Conservation (phyloP, 2,329 filamentous ascomycete genomes). For the Monilinia fructicola region DNA sequence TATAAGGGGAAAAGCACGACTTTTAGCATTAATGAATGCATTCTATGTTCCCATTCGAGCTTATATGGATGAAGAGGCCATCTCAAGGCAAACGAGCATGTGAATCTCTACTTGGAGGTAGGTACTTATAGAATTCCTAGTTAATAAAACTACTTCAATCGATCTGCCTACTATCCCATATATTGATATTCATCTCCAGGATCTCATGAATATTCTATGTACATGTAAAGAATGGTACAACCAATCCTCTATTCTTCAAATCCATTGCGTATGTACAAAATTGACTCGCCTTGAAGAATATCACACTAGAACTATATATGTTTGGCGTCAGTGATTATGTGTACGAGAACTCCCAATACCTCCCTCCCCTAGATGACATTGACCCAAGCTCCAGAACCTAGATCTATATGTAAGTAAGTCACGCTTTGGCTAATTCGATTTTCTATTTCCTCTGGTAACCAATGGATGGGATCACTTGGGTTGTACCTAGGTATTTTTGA, state of each 20-base stretch:
- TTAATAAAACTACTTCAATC: neutral
- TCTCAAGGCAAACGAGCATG: neutral
- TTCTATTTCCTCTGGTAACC: no score
- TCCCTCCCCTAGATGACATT: neutral
- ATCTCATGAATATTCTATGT: no score
- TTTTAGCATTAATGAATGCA: conserved; percentile 13
- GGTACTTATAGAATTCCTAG: no score
- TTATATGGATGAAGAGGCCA: neutral
- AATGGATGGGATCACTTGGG: no score
- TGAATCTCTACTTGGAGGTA: neutral
- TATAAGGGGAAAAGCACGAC: conserved; percentile 8
- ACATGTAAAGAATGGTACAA: neutral
- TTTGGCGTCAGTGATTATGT: neutral
- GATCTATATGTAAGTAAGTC: neutral
- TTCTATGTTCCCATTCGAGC: conserved; percentile 2
- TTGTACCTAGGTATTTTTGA: no score
- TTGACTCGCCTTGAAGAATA: neutral
- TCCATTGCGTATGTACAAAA: no score
- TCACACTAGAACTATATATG: neutral
- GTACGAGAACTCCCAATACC: neutral
- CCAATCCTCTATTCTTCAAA: neutral
- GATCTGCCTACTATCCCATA: neutral
- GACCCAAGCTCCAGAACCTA: neutral
- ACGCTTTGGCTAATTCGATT: no score
- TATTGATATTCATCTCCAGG: neutral